Conservation (phyloP, 495 filamentous ascomycete genomes). For the Pyrenula massariospora region DNA sequence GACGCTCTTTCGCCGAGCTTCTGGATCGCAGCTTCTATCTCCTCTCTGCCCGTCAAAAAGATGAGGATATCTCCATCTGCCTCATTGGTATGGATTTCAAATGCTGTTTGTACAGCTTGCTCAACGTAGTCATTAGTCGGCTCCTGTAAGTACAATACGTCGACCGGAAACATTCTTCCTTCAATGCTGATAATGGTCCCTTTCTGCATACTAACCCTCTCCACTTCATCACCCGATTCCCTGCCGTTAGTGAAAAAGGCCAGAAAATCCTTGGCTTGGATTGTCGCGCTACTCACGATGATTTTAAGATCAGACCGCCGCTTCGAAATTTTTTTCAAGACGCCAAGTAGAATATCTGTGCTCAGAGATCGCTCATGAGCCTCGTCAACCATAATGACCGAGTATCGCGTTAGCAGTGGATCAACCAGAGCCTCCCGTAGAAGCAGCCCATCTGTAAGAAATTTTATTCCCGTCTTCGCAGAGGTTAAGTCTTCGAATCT, state of each 20-base stretch:
- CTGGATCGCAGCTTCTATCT: slow-evolving; percentile 76
- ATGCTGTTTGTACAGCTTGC: slow-evolving; percentile 73
- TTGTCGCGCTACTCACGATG: slow-evolving; percentile 85
- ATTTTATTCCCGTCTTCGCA: slow-evolving; percentile 80
- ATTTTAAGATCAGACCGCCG: slow-evolving; percentile 75
- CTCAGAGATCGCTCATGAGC: slow-evolving; percentile 93
- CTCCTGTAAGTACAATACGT: slow-evolving; percentile 70
- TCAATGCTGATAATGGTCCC: slow-evolving; percentile 81
- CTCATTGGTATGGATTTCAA: slow-evolving; percentile 88
- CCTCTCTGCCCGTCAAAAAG: slow-evolving; percentile 87
- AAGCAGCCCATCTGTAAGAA: slow-evolving; percentile 88
- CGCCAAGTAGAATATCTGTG: slow-evolving; percentile 82
- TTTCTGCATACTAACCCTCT: slow-evolving; percentile 13
- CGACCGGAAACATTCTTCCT: slow-evolving; percentile 86
- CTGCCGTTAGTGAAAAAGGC: slow-evolving; percentile 59
- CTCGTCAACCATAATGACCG: slow-evolving; percentile 97
- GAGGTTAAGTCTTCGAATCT: slow-evolving; percentile 96
- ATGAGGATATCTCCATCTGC: slow-evolving; percentile 78
- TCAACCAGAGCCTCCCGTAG: slow-evolving; percentile 91
- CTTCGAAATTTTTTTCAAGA: slow-evolving; percentile 89
- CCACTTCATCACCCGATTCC: slow-evolving; percentile 25
- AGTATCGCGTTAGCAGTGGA: slow-evolving; percentile 84
- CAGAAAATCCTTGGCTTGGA: slow-evolving; percentile 84
- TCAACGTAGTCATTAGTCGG: slow-evolving; percentile 85
- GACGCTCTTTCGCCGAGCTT: slow-evolving; percentile 65